Base-by-base conservation (phyloP, 2,329 filamentous ascomycete genomes). In the Harringtonia lauricola region DNA sequence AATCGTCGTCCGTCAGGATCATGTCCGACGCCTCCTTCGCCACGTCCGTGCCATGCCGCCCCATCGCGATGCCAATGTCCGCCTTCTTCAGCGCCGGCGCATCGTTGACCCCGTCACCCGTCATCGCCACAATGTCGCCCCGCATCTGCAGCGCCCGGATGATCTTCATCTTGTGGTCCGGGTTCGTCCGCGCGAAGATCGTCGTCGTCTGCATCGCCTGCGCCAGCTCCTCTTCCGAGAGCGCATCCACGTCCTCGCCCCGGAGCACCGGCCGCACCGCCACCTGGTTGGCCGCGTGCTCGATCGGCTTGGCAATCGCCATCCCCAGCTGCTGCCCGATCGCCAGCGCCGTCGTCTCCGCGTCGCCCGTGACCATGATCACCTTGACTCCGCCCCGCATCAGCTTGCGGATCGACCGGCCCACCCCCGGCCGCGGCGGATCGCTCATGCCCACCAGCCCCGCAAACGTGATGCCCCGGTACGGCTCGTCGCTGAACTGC, bases 341-440 rank as follows among this genome's bases (percentile, higher is more conserved):
- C 1, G 92, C 92, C 37, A 95, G 72, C 3, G 92, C 92, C 3
- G 92, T 98, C 1, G 87, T 87, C 60, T 96, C 88, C 15, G 92
- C 87, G 61, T 98, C 92, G 46, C 92, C 92, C 10, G 92, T 98
- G 52, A 98, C 96, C 92, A 98, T 98, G 54, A 98, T 94, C 39
- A 98, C 86, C 61, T 88, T 92, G 49, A 98, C 92, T 33, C 90
- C 90, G 43, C 92, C 92, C 39, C 87, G 80, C 82, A 96, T 90
- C 44, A 98, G 68, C 49, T 84, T 82, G 52, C 86, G 76, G 52
- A 98, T 95, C 7, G 90, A 88, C 50, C 83, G 81, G 52, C 87
- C 84, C 9, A 98, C 92, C 36, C 88, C 88, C 51, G 88, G 86
- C 40, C 92, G 75, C 3, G 92, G 92, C 5, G 92, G 92, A 59